These are phyloP conservation scores for Phytopythium boreale DNA, from an alignment of 352 stramenopile species.

Conservation along the genomic window DNA sequence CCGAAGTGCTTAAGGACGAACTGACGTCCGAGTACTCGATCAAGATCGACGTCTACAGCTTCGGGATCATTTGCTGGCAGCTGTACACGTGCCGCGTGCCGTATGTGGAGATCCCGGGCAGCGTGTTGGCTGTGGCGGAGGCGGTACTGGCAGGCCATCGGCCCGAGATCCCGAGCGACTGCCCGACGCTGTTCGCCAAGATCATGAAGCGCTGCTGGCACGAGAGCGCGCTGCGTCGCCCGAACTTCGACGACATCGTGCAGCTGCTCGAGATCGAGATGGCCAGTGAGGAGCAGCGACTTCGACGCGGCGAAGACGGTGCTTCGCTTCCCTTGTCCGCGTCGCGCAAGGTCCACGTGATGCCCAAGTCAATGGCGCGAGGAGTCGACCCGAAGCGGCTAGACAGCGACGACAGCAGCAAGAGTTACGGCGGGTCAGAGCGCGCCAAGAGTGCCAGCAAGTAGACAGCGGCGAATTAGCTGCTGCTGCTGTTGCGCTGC, in stretches of 20 bases:
- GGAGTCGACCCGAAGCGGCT: not conserved
- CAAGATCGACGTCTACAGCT: conserved; percentile 86
- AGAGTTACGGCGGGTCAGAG: not conserved
- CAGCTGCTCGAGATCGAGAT: conserved; percentile 75
- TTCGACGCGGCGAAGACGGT: conserved; percentile 11
- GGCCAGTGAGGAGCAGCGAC: conserved; percentile 37
- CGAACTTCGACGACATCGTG: conserved; percentile 78
- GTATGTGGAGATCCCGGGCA: conserved; percentile 77
- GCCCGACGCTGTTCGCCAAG: conserved; percentile 67
- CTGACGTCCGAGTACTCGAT: conserved; percentile 68
- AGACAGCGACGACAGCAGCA: conserved; percentile 3
- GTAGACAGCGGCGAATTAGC: too few species aligned
- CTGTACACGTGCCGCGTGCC: conserved; percentile 68
- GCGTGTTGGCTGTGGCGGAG: conserved; percentile 67
- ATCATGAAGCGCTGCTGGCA: conserved; percentile 85
- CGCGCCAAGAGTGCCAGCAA: too few species aligned
- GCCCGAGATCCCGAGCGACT: conserved; percentile 53
- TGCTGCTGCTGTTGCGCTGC: too few species aligned
- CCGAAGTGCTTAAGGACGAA: conserved; percentile 71
- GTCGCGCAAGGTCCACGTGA: not conserved
- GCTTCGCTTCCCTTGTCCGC: not conserved
- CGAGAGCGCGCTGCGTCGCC: conserved; percentile 59
- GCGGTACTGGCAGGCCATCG: conserved; percentile 64
- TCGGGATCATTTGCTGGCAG: conserved; percentile 85
- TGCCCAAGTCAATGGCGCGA: not conserved